Percentiles rank a stretch among this genome's conserved stretches.
phyloP scores from a whole-genome alignment of 164 flowering plant genomes.

The Tetrastigma voinierianum region DNA sequence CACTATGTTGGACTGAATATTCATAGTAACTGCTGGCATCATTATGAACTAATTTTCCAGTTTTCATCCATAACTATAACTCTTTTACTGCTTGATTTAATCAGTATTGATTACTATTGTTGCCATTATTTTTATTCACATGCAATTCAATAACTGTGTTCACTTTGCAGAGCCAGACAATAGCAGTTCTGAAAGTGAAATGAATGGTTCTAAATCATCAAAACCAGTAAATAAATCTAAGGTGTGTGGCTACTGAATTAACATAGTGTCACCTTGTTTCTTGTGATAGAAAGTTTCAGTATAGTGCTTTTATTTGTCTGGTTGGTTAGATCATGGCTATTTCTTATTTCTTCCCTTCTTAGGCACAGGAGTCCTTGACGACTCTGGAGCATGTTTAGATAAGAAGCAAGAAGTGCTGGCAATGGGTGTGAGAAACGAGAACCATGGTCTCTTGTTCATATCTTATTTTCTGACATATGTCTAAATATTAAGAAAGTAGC shows the following conservation, averaged over 20 bases:
- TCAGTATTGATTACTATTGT: neutral
- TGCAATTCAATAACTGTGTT: neutral
- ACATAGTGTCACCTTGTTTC: neutral
- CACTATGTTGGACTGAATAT: too few species aligned
- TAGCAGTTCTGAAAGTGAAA: conserved; percentile 27
- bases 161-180: conserved; percentile 21
- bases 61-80: neutral
- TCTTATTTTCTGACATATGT: neutral
- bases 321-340: neutral
- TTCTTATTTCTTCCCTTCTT: neutral
- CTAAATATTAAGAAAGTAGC: too few species aligned
- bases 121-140: neutral
- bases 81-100: too few species aligned
- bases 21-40: too few species aligned
- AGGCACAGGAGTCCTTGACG: conserved; percentile 15
- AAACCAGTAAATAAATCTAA: conserved; percentile 12
- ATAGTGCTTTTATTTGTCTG: neutral
- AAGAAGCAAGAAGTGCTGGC: conserved; percentile 12
- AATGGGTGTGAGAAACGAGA: conserved; percentile 16
- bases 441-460: conserved; percentile 18
- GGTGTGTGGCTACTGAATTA: conserved; percentile 14
- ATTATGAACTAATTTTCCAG: neutral
- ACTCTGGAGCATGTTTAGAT: conserved; percentile 18
- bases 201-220: conserved; percentile 16
- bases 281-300: neutral